Evolutionary conservation across 2,329 filamentous ascomycete genomes (phyloP), one percentile per base, ranked within the genome.

Genomic region (Aspergillus carbonarius): DNA sequence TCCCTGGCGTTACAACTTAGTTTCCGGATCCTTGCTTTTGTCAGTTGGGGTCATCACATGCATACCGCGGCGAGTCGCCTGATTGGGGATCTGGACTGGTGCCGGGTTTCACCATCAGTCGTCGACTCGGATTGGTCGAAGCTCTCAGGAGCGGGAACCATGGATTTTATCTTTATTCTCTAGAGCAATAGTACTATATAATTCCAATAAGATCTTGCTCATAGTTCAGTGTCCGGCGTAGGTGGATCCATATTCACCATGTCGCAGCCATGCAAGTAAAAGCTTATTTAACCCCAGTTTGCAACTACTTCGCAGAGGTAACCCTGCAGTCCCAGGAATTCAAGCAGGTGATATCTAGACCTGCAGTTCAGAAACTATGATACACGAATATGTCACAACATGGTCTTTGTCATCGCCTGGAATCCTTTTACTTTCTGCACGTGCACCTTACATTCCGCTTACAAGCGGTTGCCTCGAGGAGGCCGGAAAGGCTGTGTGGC

Each of bases 381-480:
- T 48, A 48, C 44, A 48, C 27, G 44, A 48, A 48, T 30, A 48
- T 48, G 44, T 25, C 25, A 48, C 27, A 48, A 48, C n/a, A 27
- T 30, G 27, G 44, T 25, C 44, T 13, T 47, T 48, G 23, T 30
- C 44, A 32, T 17, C 44, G 44, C 44, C 32, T 44, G n/a, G 10
- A 48, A 25, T 9, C 32, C 32, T 20, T 30, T 23, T 9, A 18
- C 32, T 20, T 30, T 23, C 10, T 9, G 12, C 42, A 18, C 18
- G 18, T 34, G 27, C 27, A 49, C 5, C 18, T 2, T 34, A 7
- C 48, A 20, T 20, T 12, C 37, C 40, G 13, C 47, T 18, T 80
- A 82, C 70, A 99, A 96, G 34, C 95, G 84, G 78, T 98, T 93
- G 3, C 95, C 95, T 74, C 92, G 96, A 61, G 82, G 85, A 76